These are phyloP conservation scores for Schwanniomyces yamadae DNA, from an alignment of 805 yeast species.

Conservation along the genomic window DNA sequence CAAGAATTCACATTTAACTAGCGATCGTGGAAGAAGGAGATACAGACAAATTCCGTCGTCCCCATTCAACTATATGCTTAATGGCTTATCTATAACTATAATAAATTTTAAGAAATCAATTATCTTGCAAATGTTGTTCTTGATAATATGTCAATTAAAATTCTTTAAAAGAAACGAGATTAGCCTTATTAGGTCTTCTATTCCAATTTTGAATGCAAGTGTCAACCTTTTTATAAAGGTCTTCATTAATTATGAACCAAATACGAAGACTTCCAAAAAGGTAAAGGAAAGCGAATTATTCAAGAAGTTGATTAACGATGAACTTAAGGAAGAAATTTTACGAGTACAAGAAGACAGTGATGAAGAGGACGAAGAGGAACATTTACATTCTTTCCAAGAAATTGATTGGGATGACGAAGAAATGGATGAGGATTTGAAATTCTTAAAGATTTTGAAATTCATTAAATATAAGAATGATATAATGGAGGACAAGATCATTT, in stretches of 20 bases:
- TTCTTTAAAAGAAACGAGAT: constrained; percentile 27
- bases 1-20: constrained; percentile 13
- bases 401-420: constrained; percentile 50
- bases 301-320: constrained; percentile 38
- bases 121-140: constrained; percentile 41
- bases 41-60: constrained; percentile 33
- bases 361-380: constrained; percentile 25
- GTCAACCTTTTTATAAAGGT: constrained; percentile 35
- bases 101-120: constrained; percentile 44
- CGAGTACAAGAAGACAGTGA: constrained; percentile 32
- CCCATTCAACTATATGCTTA: constrained; percentile 41
- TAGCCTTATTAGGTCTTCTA: constrained; percentile 15
- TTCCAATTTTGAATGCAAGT: constrained; percentile 21
- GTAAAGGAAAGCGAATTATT: constrained; percentile 36
- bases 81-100: constrained; percentile 43
- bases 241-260: constrained; percentile 39
- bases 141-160: constrained; percentile 40
- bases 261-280: constrained; percentile 17
- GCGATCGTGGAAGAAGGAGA: constrained; percentile 11
- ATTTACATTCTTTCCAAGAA: constrained; percentile 16
- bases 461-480: constrained; percentile 35
- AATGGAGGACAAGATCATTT: constrained; percentile 7
- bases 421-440: constrained; percentile 47
- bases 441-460: constrained; percentile 40
- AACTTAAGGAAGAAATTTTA: constrained; percentile 36